Base-by-base conservation (phyloP, 116 monocot species). In the Iris pallida region DNA sequence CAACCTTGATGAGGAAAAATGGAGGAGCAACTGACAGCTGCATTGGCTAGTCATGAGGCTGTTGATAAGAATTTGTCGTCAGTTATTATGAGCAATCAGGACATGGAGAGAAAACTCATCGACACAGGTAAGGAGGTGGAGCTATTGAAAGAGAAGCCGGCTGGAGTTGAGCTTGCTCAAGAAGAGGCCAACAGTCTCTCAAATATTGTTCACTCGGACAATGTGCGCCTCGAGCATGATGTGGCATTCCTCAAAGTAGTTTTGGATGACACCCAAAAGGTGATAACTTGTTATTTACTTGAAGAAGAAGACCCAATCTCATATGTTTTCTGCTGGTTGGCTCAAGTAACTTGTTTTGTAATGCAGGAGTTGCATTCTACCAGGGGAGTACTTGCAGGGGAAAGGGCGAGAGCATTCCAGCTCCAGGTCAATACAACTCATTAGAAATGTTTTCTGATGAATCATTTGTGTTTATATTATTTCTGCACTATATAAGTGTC, bases 181-280 rank as follows among this genome's bases (percentile, higher is more conserved):
- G 97, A 98, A 64, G 97, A 98, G 70, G 78, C 90, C 45, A 98
- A 93, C 64, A 93, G 71, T 55, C 79, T 93, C 13, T 93, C 93
- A 18, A 93, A 98, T 57, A 79, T 85, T 6, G 90, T 90, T 46
- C 97, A 98, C 18, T 76, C 89, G 18, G 88, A 92, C 63, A 98
- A 98, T 69, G 92, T 98, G 40, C 71, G 79, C 64, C 88, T 98
- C 54, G 97, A 98, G 69, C 97, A 93, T 64, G 93, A 98, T 70
- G 97, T 98, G 13, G 97, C 97, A 20, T 98, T 90, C 71, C 82
- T 98, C 5, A 98, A 93, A 75, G 97, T 93, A 15, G 72, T 98
- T 72, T 60, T 98, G 57, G 93, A 98, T 64, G 93, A 93, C 63
- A 98, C 90, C 55, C 90, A 93, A 69, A 98, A 98, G 88, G 97